These are phyloP conservation scores for Yamadazyma kanchanaburiensis DNA, from an alignment of 1,139 yeast genomes.

Conservation along the genomic window DNA sequence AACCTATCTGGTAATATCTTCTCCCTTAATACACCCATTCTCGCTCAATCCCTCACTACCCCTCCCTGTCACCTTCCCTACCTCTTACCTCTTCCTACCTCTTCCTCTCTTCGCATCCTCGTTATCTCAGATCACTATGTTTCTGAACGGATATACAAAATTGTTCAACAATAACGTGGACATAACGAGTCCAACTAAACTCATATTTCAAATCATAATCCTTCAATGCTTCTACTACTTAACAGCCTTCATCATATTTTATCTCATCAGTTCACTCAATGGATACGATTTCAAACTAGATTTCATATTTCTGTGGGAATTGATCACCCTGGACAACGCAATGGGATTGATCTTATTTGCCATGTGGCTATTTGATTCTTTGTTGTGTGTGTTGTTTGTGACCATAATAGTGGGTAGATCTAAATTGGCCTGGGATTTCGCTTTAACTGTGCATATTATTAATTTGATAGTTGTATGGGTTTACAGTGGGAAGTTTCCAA, in stretches of 20 bases:
- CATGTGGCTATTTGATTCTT: slow-evolving; percentile 79
- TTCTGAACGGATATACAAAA: slow-evolving; percentile 22
- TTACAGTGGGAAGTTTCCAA: slow-evolving; percentile 65
- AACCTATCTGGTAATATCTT: too few species aligned
- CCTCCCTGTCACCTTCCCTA: too few species aligned
- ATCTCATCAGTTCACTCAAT: slow-evolving; percentile 51
- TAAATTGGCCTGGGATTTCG: slow-evolving; percentile 94
- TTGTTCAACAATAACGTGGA: slow-evolving; percentile 27
- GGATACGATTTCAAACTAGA: slow-evolving; percentile 61
- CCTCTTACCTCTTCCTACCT: too few species aligned
- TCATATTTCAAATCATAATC: slow-evolving; percentile 53
- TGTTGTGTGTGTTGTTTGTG: slow-evolving; percentile 74
- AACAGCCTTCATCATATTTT: slow-evolving; percentile 58
- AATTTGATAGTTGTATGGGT: slow-evolving; percentile 70
- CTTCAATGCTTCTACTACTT: slow-evolving; percentile 66
- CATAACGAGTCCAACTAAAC: slow-evolving; percentile 35
- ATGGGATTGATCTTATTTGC: slow-evolving; percentile 71
- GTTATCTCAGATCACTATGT: too few species aligned
- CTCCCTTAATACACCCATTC: too few species aligned
- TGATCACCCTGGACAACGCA: slow-evolving; percentile 71
- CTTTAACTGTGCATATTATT: slow-evolving; percentile 80
- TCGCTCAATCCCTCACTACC: too few species aligned
- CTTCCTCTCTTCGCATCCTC: too few species aligned
- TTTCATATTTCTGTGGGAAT: slow-evolving; percentile 84
- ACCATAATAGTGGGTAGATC: slow-evolving; percentile 88